Conservation (phyloP, 1,284 basidiomycete genomes). For the Leccinum griseonigrum region DNA sequence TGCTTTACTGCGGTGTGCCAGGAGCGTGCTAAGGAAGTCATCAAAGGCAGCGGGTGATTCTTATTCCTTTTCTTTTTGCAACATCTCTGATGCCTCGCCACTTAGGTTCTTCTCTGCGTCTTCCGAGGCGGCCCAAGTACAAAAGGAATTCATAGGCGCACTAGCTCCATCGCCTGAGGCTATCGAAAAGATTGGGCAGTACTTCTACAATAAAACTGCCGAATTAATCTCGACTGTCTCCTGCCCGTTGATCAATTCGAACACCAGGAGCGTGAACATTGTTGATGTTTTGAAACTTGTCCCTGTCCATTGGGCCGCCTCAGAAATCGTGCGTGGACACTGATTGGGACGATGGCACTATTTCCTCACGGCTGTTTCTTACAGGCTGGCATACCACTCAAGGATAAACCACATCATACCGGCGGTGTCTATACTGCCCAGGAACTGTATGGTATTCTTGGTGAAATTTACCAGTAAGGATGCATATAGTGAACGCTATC, state of each 20-base stretch:
- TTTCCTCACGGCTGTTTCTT: constrained; percentile 4
- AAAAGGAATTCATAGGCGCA: constrained; percentile 46
- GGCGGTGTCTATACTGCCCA: constrained; percentile 58
- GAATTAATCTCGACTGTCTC: constrained; percentile 53
- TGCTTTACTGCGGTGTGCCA: constrained; percentile 51
- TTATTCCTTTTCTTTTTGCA: not conserved
- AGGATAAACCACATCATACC: constrained; percentile 46
- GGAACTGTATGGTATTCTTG: constrained; percentile 62
- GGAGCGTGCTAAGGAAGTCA: constrained; percentile 46
- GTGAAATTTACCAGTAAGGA: constrained; percentile 65
- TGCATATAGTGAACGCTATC: not conserved
- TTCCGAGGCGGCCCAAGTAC: constrained; percentile 43
- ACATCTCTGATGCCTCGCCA: not conserved
- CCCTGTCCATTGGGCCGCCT: constrained; percentile 66
- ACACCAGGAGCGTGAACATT: constrained; percentile 59
- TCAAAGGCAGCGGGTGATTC: constrained; percentile 57
- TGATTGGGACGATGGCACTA: not conserved
- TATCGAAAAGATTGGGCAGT: constrained; percentile 49
- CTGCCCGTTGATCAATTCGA: constrained; percentile 51
- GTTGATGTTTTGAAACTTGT: constrained; percentile 68
- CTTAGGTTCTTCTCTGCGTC: constrained; percentile 58
- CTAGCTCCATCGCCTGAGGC: constrained; percentile 46
- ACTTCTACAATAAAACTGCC: constrained; percentile 61
- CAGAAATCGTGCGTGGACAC: constrained; percentile 54
- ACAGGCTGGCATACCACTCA: constrained; percentile 74